Conservation (phyloP, 2,329 filamentous ascomycete species). For the Pleomassaria siparia region DNA sequence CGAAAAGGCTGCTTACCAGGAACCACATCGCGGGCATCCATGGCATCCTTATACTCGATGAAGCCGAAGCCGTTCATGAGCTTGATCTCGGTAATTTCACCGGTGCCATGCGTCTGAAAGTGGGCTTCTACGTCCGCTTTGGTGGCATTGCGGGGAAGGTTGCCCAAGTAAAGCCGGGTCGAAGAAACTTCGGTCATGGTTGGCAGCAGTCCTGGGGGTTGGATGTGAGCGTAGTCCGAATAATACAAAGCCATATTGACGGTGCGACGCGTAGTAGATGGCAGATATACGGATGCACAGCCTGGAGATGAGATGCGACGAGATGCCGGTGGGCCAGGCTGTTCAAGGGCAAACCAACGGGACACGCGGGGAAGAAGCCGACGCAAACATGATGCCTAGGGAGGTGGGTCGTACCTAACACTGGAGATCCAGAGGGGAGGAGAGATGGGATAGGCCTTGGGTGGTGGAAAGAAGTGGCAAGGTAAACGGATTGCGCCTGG, state of each 20-base stretch:
- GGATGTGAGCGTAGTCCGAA: conserved; percentile 37
- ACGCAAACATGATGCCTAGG: background rate
- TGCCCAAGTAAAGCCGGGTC: conserved; percentile 95
- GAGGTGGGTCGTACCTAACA: conserved; percentile 1
- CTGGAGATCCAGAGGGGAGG: background rate
- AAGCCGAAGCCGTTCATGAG: conserved; percentile 99
- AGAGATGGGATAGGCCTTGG: background rate
- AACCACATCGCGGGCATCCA: conserved; percentile 98
- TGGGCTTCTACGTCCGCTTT: conserved; percentile 96
- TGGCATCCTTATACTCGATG: conserved; percentile 97
- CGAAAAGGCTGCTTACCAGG: conserved; percentile 77
- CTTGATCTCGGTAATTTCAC: conserved; percentile 98
- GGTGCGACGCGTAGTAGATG: background rate
- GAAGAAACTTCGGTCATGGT: conserved; percentile 84
- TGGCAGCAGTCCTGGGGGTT: conserved; percentile 35
- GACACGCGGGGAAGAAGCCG: background rate
- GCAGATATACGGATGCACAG: background rate
- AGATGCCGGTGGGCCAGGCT: background rate
- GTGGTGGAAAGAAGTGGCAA: conserved; percentile 1
- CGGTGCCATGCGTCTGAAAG: conserved; percentile 93
- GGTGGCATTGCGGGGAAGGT: conserved; percentile 94
- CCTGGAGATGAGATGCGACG: background rate
- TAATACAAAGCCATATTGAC: background rate
- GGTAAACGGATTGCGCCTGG: background rate
- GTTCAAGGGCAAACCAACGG: background rate